Evolutionary conservation across 345 rosid genomes (phyloP).

Genomic region (Mallotus nudiflorus): DNA sequence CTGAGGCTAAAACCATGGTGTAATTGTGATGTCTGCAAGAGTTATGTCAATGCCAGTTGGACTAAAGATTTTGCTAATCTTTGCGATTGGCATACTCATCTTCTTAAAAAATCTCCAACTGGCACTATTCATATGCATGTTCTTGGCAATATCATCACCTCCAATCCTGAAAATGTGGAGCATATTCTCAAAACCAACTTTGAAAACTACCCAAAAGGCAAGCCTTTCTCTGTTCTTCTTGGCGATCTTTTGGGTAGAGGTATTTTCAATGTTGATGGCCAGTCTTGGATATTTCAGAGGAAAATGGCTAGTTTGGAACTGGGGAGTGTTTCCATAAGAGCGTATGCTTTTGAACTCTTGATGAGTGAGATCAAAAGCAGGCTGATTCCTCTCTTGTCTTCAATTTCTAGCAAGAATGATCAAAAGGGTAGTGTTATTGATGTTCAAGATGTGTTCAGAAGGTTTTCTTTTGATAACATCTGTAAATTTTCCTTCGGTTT

Average conservation of each 20-base stretch:
- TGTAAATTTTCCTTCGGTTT: constrained; percentile 68
- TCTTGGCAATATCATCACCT: constrained; percentile 40
- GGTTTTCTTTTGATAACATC: constrained; percentile 66
- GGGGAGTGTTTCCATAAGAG: constrained; percentile 43
- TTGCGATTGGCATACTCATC: constrained; percentile 47
- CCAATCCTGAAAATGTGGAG: constrained; percentile 43
- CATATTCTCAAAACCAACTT: constrained; percentile 49
- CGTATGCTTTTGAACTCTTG: constrained; percentile 38
- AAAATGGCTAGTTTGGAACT: constrained; percentile 56
- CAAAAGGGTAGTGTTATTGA: constrained; percentile 29
- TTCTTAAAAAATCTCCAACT: constrained; percentile 38
- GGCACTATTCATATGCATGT: constrained; percentile 43
- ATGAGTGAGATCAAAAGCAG: constrained; percentile 36
- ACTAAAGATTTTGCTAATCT: constrained; percentile 40
- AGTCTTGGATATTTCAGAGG: constrained; percentile 58
- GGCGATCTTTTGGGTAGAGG: constrained; percentile 57
- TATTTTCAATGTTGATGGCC: constrained; percentile 65
- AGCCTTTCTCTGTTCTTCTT: constrained; percentile 38
- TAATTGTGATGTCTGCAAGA: constrained; percentile 37
- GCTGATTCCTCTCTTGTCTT: constrained; percentile 44
- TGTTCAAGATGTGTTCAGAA: constrained; percentile 58
- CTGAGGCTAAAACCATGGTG: constrained; percentile 31
- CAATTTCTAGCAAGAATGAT: not conserved
- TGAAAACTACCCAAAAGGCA: constrained; percentile 54
- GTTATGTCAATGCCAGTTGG: constrained; percentile 41